Base-by-base conservation (phyloP, 208 protist species). In the Wallacemonas collosoma region DNA sequence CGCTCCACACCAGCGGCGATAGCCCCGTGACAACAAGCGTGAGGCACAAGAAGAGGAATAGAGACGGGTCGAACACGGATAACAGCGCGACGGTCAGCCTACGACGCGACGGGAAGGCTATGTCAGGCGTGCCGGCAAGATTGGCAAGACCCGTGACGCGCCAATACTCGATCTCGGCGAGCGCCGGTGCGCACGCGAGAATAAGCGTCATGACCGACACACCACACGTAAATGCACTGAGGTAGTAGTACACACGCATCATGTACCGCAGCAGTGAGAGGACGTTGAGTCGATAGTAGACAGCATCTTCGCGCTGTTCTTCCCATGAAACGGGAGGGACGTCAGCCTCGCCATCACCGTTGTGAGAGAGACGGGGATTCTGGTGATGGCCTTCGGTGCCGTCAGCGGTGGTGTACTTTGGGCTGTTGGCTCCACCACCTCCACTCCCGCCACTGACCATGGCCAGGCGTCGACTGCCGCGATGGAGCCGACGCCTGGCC, bases 41-140 rank as follows among this genome's bases (percentile, higher is more conserved):
- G 3, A 93, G 44, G 60, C 66, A 77, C 12, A 93, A 43, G 68
- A 83, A 80, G 5, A 89, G 41, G 47, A 89, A 76, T 15, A 92
- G 53, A 1, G 80, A 44, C 11, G 66, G 44, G 70, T 84, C 63
- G 57, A 85, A 89, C 2, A 45, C 68, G 17, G 72, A 72, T 12
- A 80, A 40, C 2, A 82, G 61, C 1, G 66, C 40, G n/a, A 78
- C 26, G 11, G 76, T 44, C 56, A 88, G 38, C 1, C 77, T 64
- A 6, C 77, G 36, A 56, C 64, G 57, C 4, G 63, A 54, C 47
- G 74, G 71, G 47, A 73, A 71, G 55, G 75, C 54, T 57, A 71
- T 55, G 14, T 65, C 51, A 53, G 44, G 9, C n/a, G 63, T 39
- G 50, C 63, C 12, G 58, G 44, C 36, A 17, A 40, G 35, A 54